phyloP scores from a whole-genome alignment of 176 grass and related monocot species.

The Guadua angustifolia region DNA sequence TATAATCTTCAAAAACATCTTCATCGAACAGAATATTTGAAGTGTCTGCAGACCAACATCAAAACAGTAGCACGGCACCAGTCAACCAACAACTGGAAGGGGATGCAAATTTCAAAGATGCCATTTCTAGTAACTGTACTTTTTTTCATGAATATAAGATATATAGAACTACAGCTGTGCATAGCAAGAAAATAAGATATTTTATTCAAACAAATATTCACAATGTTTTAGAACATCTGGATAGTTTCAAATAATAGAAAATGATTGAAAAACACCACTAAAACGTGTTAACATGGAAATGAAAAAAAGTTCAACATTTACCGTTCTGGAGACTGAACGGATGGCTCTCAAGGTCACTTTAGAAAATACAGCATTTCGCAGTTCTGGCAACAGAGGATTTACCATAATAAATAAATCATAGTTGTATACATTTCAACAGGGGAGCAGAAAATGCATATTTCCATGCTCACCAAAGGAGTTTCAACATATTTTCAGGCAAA shows the following conservation, averaged over 20 bases:
- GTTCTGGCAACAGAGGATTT: conserved; percentile 60
- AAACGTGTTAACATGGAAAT: conserved; percentile 14
- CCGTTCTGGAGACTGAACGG: conserved; percentile 85
- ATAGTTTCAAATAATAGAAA: neutral
- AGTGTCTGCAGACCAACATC: conserved; percentile 10
- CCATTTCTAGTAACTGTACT: conserved; percentile 1
- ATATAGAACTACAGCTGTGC: conserved; percentile 13
- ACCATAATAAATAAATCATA: conserved; percentile 36
- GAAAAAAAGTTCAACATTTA: conserved; percentile 43
- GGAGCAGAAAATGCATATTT: conserved; percentile 19
- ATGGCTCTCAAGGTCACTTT: conserved; percentile 96
- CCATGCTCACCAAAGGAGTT: conserved; percentile 20
- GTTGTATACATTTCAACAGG: conserved; percentile 21
- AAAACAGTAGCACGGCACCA: neutral
- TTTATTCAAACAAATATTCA: conserved; percentile 29
- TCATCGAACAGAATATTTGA: conserved; percentile 24
- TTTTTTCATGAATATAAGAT: conserved; percentile 28
- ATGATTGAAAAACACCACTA: neutral
- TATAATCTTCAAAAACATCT: conserved; percentile 27
- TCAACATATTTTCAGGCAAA: conserved; percentile 10
- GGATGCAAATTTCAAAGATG: conserved; percentile 33
- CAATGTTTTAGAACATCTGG: conserved; percentile 39
- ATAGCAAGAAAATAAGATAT: conserved; percentile 9
- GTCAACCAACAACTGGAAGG: conserved; percentile 15
- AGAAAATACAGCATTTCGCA: conserved; percentile 94